phyloP scores from a whole-genome alignment of 2,329 filamentous ascomycete species.

The Penicillium sp. region DNA sequence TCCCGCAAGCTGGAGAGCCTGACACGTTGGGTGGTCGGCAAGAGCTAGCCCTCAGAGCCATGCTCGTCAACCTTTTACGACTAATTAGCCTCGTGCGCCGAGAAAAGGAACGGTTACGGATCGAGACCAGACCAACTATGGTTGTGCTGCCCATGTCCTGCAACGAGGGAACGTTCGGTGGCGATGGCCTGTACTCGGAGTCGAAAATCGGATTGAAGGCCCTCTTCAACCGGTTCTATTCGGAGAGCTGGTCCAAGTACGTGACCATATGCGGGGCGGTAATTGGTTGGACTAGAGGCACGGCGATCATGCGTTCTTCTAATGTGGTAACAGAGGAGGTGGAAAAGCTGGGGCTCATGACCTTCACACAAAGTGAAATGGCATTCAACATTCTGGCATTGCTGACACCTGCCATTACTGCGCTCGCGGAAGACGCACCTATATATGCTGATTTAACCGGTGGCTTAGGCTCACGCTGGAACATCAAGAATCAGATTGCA shows the following conservation, averaged over 20 bases:
- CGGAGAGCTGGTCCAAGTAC: constrained; percentile 33
- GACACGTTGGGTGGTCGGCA: constrained; percentile 35
- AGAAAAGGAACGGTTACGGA: constrained; percentile 23
- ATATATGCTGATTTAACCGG: constrained; percentile 48
- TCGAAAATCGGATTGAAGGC: constrained; percentile 47
- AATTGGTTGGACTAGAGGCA: constrained; percentile 54
- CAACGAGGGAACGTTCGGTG: constrained; percentile 51
- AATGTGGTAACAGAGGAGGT: constrained; percentile 46
- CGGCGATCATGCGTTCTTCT: constrained; percentile 50
- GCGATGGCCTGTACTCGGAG: constrained; percentile 52
- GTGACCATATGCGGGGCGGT: constrained; percentile 47
- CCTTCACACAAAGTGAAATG: constrained; percentile 50
- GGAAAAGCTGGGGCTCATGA: constrained; percentile 43
- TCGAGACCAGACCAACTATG: constrained; percentile 41
- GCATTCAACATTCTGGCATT: constrained; percentile 46
- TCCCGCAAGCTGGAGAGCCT: constrained; percentile 44
- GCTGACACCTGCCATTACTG: constrained; percentile 35
- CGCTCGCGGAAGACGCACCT: constrained; percentile 40
- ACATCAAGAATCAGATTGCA: constrained; percentile 31
- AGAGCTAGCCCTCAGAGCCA: constrained; percentile 25
- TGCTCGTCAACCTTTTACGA: constrained; percentile 46
- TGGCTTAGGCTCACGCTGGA: constrained; percentile 36
- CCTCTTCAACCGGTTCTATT: constrained; percentile 25
- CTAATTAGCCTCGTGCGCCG: constrained; percentile 41
- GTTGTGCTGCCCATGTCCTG: constrained; percentile 51